A percentile compares a stretch with the other conserved stretches of the same genome.
These are phyloP conservation scores for Globisporangium ultimum DNA, from an alignment of 352 stramenopile genomes.

Conservation along the genomic window DNA sequence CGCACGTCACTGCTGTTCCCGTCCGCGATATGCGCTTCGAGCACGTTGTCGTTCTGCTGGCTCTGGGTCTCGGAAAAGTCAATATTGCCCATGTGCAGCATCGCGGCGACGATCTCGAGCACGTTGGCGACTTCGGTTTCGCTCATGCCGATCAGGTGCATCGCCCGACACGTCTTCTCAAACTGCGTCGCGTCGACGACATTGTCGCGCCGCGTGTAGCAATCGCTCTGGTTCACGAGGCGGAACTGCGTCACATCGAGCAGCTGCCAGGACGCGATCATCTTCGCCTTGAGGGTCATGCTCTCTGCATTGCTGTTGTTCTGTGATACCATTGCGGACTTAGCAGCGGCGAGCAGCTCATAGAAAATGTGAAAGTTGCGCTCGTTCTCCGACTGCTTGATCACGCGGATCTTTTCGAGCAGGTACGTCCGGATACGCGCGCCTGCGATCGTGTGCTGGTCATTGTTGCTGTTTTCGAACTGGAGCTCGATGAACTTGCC, in stretches of 20 bases:
- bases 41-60: conserved; percentile 17
- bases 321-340: not conserved
- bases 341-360: conserved; percentile 53
- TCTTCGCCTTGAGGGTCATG: not conserved
- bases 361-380: conserved; percentile 91
- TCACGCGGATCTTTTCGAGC: conserved; percentile 93
- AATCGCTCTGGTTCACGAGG: conserved; percentile 70
- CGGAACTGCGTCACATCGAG: conserved; percentile 40
- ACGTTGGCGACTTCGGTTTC: conserved; percentile 56
- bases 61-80: conserved; percentile 40
- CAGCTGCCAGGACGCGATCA: conserved; percentile 32
- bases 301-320: not conserved
- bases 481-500: conserved; percentile 91
- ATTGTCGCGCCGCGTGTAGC: conserved; percentile 59
- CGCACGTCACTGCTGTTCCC: conserved; percentile 5
- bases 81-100: conserved; percentile 89
- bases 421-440: conserved; percentile 90
- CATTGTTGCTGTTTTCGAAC: conserved; percentile 31
- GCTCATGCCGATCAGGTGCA: conserved; percentile 78
- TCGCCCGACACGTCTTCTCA: conserved; percentile 46
- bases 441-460: conserved; percentile 43
- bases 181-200: conserved; percentile 73
- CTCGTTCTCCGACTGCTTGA: conserved; percentile 69
- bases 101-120: conserved; percentile 69
- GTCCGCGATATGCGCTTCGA: conserved; percentile 17